These are phyloP conservation scores for Aspergillus sp. DNA, from an alignment of 2,329 filamentous ascomycete genomes.

Conservation along the genomic window DNA sequence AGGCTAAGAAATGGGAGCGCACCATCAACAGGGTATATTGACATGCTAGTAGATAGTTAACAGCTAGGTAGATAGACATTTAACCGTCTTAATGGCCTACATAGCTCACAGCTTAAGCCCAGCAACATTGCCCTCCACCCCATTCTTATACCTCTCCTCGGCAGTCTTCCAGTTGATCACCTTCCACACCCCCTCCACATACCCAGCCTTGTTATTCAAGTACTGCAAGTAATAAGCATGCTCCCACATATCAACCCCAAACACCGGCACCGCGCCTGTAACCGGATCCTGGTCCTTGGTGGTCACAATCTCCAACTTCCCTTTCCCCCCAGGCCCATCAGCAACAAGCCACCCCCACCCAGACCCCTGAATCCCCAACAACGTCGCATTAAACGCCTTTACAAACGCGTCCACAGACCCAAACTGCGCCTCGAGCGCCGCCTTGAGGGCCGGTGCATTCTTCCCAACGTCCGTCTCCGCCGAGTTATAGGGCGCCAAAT, in stretches of 20 bases:
- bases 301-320: conserved; percentile 67
- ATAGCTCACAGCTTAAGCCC: not conserved
- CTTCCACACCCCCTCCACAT: conserved; percentile 87
- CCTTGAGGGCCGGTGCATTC: conserved; percentile 57
- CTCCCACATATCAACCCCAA: conserved; percentile 91
- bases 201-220: conserved; percentile 90
- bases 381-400: conserved; percentile 62
- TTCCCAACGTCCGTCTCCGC: conserved; percentile 56
- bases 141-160: conserved; percentile 60
- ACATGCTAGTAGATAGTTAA: no score
- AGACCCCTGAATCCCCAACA: conserved; percentile 75
- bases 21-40: no score
- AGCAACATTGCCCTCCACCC: conserved; percentile 6
- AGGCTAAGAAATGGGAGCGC: no score
- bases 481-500: conserved; percentile 64
- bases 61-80: not conserved
- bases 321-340: conserved; percentile 49
- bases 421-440: conserved; percentile 65
- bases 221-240: conserved; percentile 93
- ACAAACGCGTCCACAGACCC: conserved; percentile 68
- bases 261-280: conserved; percentile 71
- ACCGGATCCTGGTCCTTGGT: conserved; percentile 88
- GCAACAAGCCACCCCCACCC: conserved; percentile 88
- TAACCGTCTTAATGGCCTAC: no score
- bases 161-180: conserved; percentile 91